A percentile compares a stretch with the other conserved stretches of the same genome.
These are phyloP conservation scores for Colletotrichum magnum DNA, from an alignment of 2,329 filamentous ascomycete genomes.

Conservation along the genomic window DNA sequence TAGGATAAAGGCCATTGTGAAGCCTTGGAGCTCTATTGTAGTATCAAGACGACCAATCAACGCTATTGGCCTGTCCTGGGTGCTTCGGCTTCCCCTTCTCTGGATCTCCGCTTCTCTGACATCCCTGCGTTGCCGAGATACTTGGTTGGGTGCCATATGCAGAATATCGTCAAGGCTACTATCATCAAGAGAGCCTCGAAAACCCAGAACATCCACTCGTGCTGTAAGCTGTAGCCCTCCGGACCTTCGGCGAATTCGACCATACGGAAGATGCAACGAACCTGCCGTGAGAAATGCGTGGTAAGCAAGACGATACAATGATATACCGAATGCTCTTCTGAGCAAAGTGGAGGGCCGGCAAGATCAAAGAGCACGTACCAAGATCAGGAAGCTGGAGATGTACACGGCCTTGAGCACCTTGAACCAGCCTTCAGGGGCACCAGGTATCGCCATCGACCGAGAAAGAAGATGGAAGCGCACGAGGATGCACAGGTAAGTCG, in stretches of 20 bases:
- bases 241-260: conserved; percentile 67
- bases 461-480: conserved; percentile 54
- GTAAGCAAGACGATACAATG: no score
- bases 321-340: no score
- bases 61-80: no score
- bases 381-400: conserved; percentile 59
- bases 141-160: conserved; percentile 56
- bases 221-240: conserved; percentile 63
- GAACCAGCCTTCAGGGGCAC: conserved; percentile 52
- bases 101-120: no score
- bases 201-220: conserved; percentile 68
- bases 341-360: no score
- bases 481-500: conserved; percentile 57
- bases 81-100: no score
- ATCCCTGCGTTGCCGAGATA: no score
- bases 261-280: conserved; percentile 67
- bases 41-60: no score
- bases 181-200: conserved; percentile 65
- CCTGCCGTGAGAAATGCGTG: conserved; percentile 43
- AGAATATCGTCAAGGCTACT: conserved; percentile 62
- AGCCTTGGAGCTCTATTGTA: no score
- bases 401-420: conserved; percentile 59
- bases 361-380: conserved; percentile 52
- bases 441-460: conserved; percentile 39
- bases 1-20: no score